Percentiles rank a stretch among this genome's conserved stretches.
These are phyloP conservation scores for Grosmannia penicillata DNA, from an alignment of 2,329 filamentous ascomycete species.

Conservation along the genomic window DNA sequence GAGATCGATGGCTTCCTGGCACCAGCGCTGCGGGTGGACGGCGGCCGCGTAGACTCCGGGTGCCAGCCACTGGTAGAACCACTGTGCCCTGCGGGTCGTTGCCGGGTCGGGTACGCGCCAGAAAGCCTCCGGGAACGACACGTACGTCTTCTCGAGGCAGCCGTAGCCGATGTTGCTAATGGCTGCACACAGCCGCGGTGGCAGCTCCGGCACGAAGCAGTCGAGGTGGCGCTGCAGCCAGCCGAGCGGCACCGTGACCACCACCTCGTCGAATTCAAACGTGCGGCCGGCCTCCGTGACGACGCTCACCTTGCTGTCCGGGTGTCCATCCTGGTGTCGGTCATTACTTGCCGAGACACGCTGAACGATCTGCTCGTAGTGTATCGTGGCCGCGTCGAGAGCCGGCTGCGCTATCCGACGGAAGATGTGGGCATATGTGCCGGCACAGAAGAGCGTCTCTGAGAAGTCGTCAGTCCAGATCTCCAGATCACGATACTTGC, in stretches of 20 bases:
- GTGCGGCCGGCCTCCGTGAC: slow-evolving; percentile 27
- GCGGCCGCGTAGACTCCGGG: slow-evolving; percentile 46
- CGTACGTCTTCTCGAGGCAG: slow-evolving; percentile 47
- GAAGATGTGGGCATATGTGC: slow-evolving; percentile 45
- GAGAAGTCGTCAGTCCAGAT: slow-evolving; percentile 2
- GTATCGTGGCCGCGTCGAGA: slow-evolving; percentile 37
- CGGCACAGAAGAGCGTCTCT: slow-evolving; percentile 47
- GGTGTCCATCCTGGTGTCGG: slow-evolving; percentile 8
- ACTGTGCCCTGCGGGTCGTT: slow-evolving; percentile 30
- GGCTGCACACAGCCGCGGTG: slow-evolving; percentile 39
- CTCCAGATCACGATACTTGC: background rate
- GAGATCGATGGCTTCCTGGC: slow-evolving; percentile 64
- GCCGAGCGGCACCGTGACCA: slow-evolving; percentile 53
- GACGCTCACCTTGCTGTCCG: slow-evolving; percentile 22
- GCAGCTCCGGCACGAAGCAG: slow-evolving; percentile 46
- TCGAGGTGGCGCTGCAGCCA: slow-evolving; percentile 43
- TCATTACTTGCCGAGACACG: slow-evolving; percentile 22
- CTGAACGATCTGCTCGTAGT: slow-evolving; percentile 30
- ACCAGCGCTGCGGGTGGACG: slow-evolving; percentile 50
- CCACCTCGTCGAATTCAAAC: slow-evolving; percentile 49
- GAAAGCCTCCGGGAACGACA: slow-evolving; percentile 62
- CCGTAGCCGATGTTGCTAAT: slow-evolving; percentile 55
- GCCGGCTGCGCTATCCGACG: slow-evolving; percentile 42
- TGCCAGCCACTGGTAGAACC: slow-evolving; percentile 63
- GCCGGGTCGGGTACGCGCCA: slow-evolving; percentile 38